These are phyloP conservation scores for Chaetomium globosum DNA, from an alignment of 2,329 filamentous ascomycete genomes.

Conservation along the genomic window DNA sequence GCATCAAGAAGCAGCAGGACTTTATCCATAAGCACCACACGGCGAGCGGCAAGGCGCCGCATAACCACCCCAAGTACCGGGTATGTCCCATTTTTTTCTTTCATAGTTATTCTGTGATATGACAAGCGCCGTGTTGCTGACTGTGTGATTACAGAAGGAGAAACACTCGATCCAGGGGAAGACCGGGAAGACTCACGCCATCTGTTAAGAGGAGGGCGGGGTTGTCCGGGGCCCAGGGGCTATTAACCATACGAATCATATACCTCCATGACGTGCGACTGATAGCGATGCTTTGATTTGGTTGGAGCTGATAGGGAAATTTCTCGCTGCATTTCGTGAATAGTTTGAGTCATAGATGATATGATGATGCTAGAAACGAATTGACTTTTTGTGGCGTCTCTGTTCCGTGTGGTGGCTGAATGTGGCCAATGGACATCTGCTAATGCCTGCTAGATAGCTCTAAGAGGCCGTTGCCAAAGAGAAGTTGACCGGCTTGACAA, in stretches of 20 bases:
- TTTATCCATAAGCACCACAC: slow-evolving; percentile 63
- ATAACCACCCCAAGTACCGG: slow-evolving; percentile 55
- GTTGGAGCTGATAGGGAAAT: not conserved
- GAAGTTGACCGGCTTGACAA: not conserved
- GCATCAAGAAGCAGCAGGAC: slow-evolving; percentile 68
- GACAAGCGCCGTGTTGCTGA: slow-evolving; percentile 21
- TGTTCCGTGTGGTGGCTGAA: not conserved
- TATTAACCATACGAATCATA: slow-evolving; percentile 18
- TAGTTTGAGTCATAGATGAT: not conserved
- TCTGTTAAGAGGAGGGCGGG: slow-evolving; percentile 61
- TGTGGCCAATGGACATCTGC: not conserved
- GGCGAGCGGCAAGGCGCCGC: slow-evolving; percentile 55
- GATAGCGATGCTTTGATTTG: slow-evolving; percentile 8
- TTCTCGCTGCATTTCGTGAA: not conserved
- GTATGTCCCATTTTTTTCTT: slow-evolving; percentile 43
- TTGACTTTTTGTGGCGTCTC: not conserved
- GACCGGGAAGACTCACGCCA: slow-evolving; percentile 83
- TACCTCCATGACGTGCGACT: slow-evolving; percentile 26
- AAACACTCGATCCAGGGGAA: slow-evolving; percentile 87
- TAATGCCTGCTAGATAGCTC: not conserved
- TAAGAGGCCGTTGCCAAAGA: not conserved
- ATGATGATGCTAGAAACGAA: not conserved
- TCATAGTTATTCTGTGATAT: not conserved
- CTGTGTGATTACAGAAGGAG: slow-evolving; percentile 58
- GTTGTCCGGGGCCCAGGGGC: slow-evolving; percentile 10